Percentiles rank a stretch among this genome's conserved stretches.
phyloP scores from a whole-genome alignment of 164 flowering plant species.

The Kingdonia uniflora region DNA sequence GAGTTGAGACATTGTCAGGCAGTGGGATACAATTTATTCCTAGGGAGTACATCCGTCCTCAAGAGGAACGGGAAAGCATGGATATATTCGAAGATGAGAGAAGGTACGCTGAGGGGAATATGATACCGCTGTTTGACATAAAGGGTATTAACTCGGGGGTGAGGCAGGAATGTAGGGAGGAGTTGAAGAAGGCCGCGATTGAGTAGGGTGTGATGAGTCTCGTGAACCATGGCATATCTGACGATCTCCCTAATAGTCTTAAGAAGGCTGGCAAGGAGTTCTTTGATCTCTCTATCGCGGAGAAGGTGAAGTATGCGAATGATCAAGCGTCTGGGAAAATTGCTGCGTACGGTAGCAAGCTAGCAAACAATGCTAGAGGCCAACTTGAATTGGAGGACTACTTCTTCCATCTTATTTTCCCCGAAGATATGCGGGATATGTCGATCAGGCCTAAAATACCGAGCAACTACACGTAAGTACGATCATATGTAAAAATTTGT shows the following conservation, averaged over 20 bases:
- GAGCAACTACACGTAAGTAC: conserved; percentile 55
- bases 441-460: conserved; percentile 82
- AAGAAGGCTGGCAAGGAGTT: conserved; percentile 55
- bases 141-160: conserved; percentile 33
- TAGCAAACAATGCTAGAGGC: conserved; percentile 69
- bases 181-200: conserved; percentile 49
- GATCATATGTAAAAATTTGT: no score
- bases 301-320: conserved; percentile 83
- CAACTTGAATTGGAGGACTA: conserved; percentile 95
- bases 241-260: conserved; percentile 44
- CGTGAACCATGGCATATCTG: conserved; percentile 74
- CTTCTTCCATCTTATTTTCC: conserved; percentile 67
- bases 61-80: conserved; percentile 58
- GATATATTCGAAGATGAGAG: conserved; percentile 64
- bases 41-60: conserved; percentile 55
- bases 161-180: conserved; percentile 33
- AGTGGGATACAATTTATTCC: conserved; percentile 67
- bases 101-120: conserved; percentile 48
- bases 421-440: conserved; percentile 66
- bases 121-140: conserved; percentile 63
- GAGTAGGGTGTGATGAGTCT: conserved; percentile 75
- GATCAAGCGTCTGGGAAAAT: conserved; percentile 65
- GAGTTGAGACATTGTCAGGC: conserved; percentile 68
- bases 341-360: conserved; percentile 91
- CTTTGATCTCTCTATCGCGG: conserved; percentile 63